Conservation (phyloP, 2,329 filamentous ascomycete genomes). For the Escovopsis sp. region DNA sequence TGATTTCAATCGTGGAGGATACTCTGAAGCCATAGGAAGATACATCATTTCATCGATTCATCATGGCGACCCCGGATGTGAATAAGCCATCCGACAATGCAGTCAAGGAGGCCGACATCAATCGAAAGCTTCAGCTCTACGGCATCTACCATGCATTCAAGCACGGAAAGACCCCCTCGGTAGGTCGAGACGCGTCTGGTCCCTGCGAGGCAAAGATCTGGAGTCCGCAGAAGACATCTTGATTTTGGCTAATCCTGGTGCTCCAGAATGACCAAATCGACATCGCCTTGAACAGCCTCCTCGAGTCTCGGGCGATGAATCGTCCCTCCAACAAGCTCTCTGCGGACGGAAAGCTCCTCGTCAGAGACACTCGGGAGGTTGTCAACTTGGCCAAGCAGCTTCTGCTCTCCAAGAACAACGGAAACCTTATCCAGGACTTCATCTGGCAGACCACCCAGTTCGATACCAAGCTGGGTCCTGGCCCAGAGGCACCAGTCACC, state of each 20-base stretch:
- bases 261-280: constrained; percentile 85
- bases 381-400: constrained; percentile 75
- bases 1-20: too few species aligned
- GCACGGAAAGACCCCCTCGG: constrained; percentile 79
- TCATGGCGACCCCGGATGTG: constrained; percentile 31
- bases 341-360: constrained; percentile 62
- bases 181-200: constrained; percentile 29
- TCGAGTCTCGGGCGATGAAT: constrained; percentile 54
- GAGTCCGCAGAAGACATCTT: too few species aligned
- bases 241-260: too few species aligned
- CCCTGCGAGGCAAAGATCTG: too few species aligned
- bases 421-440: constrained; percentile 89
- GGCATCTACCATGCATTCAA: constrained; percentile 79
- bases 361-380: constrained; percentile 63
- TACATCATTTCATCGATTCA: constrained; percentile 1
- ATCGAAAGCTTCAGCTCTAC: constrained; percentile 87
- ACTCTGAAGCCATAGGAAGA: too few species aligned
- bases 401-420: constrained; percentile 85
- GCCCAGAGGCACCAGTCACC: constrained; percentile 52
- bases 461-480: constrained; percentile 43
- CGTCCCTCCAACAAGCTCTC: constrained; percentile 67
- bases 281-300: constrained; percentile 78
- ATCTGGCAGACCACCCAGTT: constrained; percentile 84
- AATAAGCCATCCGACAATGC: constrained; percentile 62
- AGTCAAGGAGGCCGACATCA: constrained; percentile 74